Evolutionary conservation across 78 protist genomes (phyloP).

Genomic region (Dictyostelium firmibasis): DNA sequence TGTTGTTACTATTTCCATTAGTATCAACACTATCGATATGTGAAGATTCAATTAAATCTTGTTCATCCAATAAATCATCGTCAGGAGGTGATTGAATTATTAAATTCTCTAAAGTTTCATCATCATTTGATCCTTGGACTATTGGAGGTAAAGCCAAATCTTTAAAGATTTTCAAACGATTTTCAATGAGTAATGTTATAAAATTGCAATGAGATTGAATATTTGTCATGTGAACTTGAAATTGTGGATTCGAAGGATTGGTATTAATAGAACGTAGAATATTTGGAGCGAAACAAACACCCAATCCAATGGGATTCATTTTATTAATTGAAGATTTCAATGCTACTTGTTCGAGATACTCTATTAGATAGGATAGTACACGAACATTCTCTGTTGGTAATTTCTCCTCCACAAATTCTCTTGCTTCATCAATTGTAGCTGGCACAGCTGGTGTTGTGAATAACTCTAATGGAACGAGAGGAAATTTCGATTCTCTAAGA

Average conservation of each 20-base stretch:
- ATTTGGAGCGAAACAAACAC: slow-evolving; percentile 75
- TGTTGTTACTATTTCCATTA: not conserved
- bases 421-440: not conserved
- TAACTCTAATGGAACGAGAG: slow-evolving; percentile 52
- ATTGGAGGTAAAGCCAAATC: not conserved
- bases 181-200: slow-evolving; percentile 48
- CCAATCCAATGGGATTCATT: slow-evolving; percentile 62
- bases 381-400: slow-evolving; percentile 46
- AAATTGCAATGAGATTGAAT: slow-evolving; percentile 48
- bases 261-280: slow-evolving; percentile 8
- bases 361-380: slow-evolving; percentile 1
- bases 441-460: slow-evolving; percentile 3
- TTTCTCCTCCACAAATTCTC: slow-evolving; percentile 17
- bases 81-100: not conserved
- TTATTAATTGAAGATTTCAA: slow-evolving; percentile 3
- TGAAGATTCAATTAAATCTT: not conserved
- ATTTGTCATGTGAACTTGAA: slow-evolving; percentile 11
- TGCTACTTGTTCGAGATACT: slow-evolving; percentile 34
- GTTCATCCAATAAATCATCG: not conserved
- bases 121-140: not conserved
- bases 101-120: not conserved
- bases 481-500: slow-evolving; percentile 61
- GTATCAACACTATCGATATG: not conserved
- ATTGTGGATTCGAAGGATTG: slow-evolving; percentile 11
- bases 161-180: slow-evolving; percentile 4